Percentiles rank a stretch among this genome's conserved stretches.
Conservation (phyloP, 805 yeast species). For the Candida alai region DNA sequence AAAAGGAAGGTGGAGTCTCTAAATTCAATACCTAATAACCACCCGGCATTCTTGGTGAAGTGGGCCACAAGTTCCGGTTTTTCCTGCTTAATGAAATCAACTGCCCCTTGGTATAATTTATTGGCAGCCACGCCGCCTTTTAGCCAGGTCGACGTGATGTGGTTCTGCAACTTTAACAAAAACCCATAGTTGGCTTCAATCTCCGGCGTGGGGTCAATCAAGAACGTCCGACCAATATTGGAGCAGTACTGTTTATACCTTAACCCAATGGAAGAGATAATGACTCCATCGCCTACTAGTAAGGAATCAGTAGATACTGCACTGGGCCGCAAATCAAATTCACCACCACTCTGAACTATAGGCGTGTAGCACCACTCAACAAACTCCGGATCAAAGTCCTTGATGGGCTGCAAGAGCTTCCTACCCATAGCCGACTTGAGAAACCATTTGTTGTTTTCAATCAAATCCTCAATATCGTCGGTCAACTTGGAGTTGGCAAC, state of each 20-base stretch:
- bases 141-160: slow-evolving; percentile 50
- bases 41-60: slow-evolving; percentile 80
- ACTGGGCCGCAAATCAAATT: slow-evolving; percentile 77
- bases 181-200: slow-evolving; percentile 79
- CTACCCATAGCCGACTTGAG: slow-evolving; percentile 49
- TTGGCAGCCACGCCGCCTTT: slow-evolving; percentile 68
- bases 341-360: slow-evolving; percentile 82
- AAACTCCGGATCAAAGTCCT: slow-evolving; percentile 68
- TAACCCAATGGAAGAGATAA: slow-evolving; percentile 78
- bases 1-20: slow-evolving; percentile 75
- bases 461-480: slow-evolving; percentile 73
- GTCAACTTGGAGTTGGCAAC: slow-evolving; percentile 70
- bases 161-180: slow-evolving; percentile 63
- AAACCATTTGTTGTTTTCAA: slow-evolving; percentile 70
- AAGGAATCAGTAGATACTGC: slow-evolving; percentile 69
- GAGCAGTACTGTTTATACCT: slow-evolving; percentile 89
- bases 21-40: slow-evolving; percentile 85
- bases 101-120: slow-evolving; percentile 60
- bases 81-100: slow-evolving; percentile 50
- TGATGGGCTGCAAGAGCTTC: slow-evolving; percentile 45
- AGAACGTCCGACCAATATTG: slow-evolving; percentile 79
- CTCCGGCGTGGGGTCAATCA: slow-evolving; percentile 82
- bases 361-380: slow-evolving; percentile 95
- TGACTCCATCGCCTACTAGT: slow-evolving; percentile 68
- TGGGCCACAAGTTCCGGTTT: slow-evolving; percentile 62